These are phyloP conservation scores for Penicillium macrosclerotiorum DNA, from an alignment of 495 filamentous ascomycete species.

Conservation along the genomic window DNA sequence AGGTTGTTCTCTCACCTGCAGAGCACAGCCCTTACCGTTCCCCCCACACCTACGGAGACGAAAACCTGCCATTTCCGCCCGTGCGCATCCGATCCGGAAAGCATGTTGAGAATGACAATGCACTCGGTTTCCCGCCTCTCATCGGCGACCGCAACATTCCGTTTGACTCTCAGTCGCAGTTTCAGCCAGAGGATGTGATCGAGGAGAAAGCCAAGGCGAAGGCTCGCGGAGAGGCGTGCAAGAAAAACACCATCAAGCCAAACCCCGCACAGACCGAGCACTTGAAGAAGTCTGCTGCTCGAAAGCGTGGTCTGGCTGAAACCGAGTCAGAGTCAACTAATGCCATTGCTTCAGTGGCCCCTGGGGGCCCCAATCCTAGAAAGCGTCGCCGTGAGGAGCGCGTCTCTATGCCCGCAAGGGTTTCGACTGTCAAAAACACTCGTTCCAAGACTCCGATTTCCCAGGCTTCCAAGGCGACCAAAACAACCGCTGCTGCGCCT, in stretches of 20 bases:
- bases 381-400: constrained; percentile 1
- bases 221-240: background rate
- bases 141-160: constrained; percentile 41
- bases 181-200: constrained; percentile 14
- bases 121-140: constrained; percentile 40
- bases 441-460: background rate
- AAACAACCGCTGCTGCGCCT: constrained; percentile 1
- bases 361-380: no score
- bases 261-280: constrained; percentile 5
- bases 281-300: constrained; percentile 8
- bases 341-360: no score
- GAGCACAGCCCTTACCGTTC: constrained; percentile 27
- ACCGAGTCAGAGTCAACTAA: background rate
- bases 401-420: constrained; percentile 1
- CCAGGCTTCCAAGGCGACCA: constrained; percentile 4
- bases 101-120: constrained; percentile 28
- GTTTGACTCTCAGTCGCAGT: constrained; percentile 2
- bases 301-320: background rate
- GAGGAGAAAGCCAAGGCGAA: constrained; percentile 13
- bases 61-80: constrained; percentile 31
- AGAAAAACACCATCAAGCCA: background rate
- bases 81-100: constrained; percentile 26
- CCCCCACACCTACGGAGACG: constrained; percentile 29
- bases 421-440: background rate
- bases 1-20: constrained; percentile 24